Conservation (phyloP, 495 filamentous ascomycete genomes). For the Annulohypoxylon nitens region DNA sequence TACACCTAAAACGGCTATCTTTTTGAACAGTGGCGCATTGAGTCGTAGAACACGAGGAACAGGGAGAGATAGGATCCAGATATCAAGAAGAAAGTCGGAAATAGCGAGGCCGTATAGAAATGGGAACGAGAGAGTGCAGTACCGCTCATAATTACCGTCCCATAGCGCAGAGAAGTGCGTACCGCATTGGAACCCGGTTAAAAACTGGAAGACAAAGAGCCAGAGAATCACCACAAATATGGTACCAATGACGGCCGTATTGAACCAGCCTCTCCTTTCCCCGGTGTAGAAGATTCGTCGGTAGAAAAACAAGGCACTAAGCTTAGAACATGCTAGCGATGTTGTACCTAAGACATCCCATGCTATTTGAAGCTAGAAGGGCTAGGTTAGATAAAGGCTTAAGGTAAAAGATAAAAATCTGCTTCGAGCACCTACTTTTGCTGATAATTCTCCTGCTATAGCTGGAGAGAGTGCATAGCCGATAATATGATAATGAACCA, state of each 20-base stretch:
- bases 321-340: conserved; percentile 31
- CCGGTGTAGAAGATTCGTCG: conserved; percentile 35
- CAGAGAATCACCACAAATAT: conserved; percentile 27
- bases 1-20: conserved; percentile 23
- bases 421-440: conserved; percentile 3
- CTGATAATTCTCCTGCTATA: conserved; percentile 24
- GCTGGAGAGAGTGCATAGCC: conserved; percentile 2
- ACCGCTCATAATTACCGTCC: conserved; percentile 15
- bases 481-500: conserved; percentile 9
- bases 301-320: conserved; percentile 45
- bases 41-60: conserved; percentile 16
- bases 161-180: conserved; percentile 40
- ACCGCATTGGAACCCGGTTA: conserved; percentile 41
- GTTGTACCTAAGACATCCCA: conserved; percentile 29
- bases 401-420: background rate
- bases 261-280: conserved; percentile 1
- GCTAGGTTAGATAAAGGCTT: background rate
- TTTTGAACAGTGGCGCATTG: conserved; percentile 8
- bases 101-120: background rate
- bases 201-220: conserved; percentile 34
- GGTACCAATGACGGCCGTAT: background rate
- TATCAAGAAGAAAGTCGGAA: conserved; percentile 11
- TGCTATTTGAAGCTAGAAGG: conserved; percentile 28
- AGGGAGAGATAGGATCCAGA: conserved; percentile 1
- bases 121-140: conserved; percentile 1